These are phyloP conservation scores for Ophiostoma pallidulum DNA, from an alignment of 2,329 filamentous ascomycete genomes.

Conservation along the genomic window DNA sequence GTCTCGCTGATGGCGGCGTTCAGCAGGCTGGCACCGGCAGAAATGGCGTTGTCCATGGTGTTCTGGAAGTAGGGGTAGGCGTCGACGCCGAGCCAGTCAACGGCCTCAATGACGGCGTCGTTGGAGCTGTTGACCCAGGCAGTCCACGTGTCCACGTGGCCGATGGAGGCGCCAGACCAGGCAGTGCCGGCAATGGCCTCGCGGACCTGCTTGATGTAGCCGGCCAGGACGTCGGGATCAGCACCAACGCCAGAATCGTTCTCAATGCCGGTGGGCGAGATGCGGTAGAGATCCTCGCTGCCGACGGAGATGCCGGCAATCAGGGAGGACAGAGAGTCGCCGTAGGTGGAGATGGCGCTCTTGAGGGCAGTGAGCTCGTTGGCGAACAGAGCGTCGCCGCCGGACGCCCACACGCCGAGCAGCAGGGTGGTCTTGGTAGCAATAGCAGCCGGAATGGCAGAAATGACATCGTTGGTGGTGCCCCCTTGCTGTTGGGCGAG, in stretches of 20 bases:
- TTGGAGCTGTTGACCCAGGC: conserved; percentile 67
- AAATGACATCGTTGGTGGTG: conserved; percentile 54
- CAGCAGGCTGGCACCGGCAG: conserved; percentile 57
- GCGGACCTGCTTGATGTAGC: conserved; percentile 63
- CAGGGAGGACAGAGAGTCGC: conserved; percentile 51
- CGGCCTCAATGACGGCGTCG: conserved; percentile 54
- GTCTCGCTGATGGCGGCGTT: conserved; percentile 55
- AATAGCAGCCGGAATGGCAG: conserved; percentile 75
- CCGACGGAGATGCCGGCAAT: conserved; percentile 80
- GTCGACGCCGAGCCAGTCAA: conserved; percentile 77
- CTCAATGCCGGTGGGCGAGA: conserved; percentile 57
- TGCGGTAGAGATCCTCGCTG: conserved; percentile 77
- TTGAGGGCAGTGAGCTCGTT: conserved; percentile 68
- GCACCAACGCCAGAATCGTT: conserved; percentile 53
- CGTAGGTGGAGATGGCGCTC: conserved; percentile 59
- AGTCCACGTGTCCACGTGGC: conserved; percentile 88
- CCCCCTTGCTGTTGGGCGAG: conserved; percentile 41
- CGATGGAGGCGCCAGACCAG: conserved; percentile 49
- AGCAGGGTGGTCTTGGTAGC: conserved; percentile 68
- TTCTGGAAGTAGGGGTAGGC: conserved; percentile 79
- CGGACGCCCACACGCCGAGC: conserved; percentile 76
- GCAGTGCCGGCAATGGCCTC: conserved; percentile 52
- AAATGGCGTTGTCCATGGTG: conserved; percentile 56
- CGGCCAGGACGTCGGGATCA: conserved; percentile 50
- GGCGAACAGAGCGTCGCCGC: conserved; percentile 49